phyloP scores from a whole-genome alignment of 768 basidiomycete species.

The Coprinellus micaceus region DNA sequence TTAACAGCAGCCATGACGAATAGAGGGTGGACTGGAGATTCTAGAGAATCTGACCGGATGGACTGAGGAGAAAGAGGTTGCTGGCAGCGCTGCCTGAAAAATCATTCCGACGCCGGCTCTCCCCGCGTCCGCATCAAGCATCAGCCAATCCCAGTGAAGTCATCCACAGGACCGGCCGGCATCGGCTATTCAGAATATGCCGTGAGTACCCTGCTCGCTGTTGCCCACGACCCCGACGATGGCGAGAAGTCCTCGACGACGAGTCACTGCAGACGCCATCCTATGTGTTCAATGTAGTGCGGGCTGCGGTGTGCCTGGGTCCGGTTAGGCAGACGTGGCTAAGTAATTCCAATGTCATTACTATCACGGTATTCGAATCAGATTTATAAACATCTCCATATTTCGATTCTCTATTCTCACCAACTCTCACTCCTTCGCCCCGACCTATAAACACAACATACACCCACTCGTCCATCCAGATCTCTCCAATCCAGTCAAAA shows the following conservation, averaged over 20 bases:
- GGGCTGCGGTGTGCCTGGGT: no score
- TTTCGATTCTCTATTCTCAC: slow-evolving; percentile 11
- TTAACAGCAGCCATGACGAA: slow-evolving; percentile 42
- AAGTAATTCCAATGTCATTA: background rate
- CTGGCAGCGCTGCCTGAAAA: slow-evolving; percentile 22
- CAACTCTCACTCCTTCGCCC: slow-evolving; percentile 6
- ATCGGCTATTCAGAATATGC: background rate
- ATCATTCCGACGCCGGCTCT: slow-evolving; percentile 24
- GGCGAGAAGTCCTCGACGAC: no score
- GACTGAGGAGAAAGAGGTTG: slow-evolving; percentile 18
- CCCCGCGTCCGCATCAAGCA: slow-evolving; percentile 41
- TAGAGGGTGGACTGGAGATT: slow-evolving; percentile 30
- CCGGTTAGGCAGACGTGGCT: background rate
- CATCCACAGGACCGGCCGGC: slow-evolving; percentile 9
- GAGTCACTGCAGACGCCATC: no score
- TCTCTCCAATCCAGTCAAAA: slow-evolving; percentile 9
- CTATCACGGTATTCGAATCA: slow-evolving; percentile 21
- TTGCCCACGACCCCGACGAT: background rate
- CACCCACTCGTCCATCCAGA: background rate
- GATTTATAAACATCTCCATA: background rate
- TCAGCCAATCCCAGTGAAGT: slow-evolving; percentile 38
- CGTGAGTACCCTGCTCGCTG: background rate
- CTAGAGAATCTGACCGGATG: slow-evolving; percentile 20
- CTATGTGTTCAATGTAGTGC: no score
- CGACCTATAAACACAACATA: background rate